These are phyloP conservation scores for Davidsoniella neocaledoniae DNA, from an alignment of 2,329 filamentous ascomycete species.

Conservation along the genomic window DNA sequence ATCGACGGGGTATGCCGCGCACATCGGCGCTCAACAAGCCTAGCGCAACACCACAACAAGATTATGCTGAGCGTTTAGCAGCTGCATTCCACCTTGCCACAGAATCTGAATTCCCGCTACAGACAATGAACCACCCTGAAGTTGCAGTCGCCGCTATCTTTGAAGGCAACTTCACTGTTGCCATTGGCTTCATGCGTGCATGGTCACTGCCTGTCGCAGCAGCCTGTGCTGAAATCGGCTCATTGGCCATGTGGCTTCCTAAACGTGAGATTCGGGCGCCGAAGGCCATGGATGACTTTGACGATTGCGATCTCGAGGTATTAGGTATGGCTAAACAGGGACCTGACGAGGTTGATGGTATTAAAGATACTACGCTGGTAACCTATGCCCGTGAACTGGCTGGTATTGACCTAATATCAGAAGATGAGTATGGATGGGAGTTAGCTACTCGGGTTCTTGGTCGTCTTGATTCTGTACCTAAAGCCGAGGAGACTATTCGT, in stretches of 20 bases:
- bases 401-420: conserved; percentile 32
- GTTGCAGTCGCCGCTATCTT: conserved; percentile 68
- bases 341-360: conserved; percentile 43
- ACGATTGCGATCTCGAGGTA: conserved; percentile 71
- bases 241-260: conserved; percentile 69
- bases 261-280: conserved; percentile 42
- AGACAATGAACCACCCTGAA: conserved; percentile 59
- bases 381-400: conserved; percentile 57
- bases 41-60: conserved; percentile 23
- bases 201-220: conserved; percentile 71
- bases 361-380: conserved; percentile 64
- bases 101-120: conserved; percentile 56
- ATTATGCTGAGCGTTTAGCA: conserved; percentile 58
- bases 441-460: conserved; percentile 69
- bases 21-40: conserved; percentile 17
- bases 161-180: conserved; percentile 64
- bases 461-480: conserved; percentile 56
- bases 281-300: conserved; percentile 20
- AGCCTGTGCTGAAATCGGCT: conserved; percentile 67
- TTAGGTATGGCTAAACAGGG: conserved; percentile 48
- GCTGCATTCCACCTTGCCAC: conserved; percentile 54
- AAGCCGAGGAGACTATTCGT: conserved; percentile 57
- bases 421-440: conserved; percentile 64
- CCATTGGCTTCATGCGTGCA: conserved; percentile 53
- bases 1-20: conserved; percentile 27